phyloP scores from a whole-genome alignment of 2,329 filamentous ascomycete species.

The Cadophora sp. region DNA sequence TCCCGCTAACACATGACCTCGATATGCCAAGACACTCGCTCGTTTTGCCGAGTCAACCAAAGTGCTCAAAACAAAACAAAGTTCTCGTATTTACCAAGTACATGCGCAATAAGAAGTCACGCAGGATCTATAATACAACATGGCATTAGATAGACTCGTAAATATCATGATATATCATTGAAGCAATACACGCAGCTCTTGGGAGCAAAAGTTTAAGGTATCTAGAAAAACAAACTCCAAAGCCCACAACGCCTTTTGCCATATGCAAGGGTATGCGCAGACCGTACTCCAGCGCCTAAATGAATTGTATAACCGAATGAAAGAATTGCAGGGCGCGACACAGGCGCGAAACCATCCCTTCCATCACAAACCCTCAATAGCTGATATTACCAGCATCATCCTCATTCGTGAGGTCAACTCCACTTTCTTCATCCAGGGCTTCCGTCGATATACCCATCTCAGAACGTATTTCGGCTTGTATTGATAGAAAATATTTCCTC shows the following conservation, averaged over 20 bases:
- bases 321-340: background rate
- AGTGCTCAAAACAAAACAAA: background rate
- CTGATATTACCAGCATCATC: slow-evolving; percentile 40
- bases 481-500: slow-evolving; percentile 83
- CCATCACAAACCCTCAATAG: slow-evolving; percentile 32
- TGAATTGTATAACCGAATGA: slow-evolving; percentile 13
- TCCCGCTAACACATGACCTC: slow-evolving; percentile 12
- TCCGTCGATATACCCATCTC: slow-evolving; percentile 31
- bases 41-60: background rate
- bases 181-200: slow-evolving; percentile 13
- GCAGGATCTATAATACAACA: background rate
- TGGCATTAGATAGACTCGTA: background rate
- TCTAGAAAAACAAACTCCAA: slow-evolving; percentile 16
- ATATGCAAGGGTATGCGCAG: slow-evolving; percentile 20
- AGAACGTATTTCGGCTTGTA: slow-evolving; percentile 75
- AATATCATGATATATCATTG: slow-evolving; percentile 2
- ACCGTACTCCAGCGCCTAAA: slow-evolving; percentile 18
- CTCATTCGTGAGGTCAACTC: slow-evolving; percentile 24
- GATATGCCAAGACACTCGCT: background rate
- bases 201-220: slow-evolving; percentile 20
- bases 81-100: background rate
- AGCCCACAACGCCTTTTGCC: slow-evolving; percentile 4
- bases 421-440: slow-evolving; percentile 19
- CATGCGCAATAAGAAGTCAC: background rate
- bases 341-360: background rate